Base-by-base conservation (phyloP, 2,329 filamentous ascomycete genomes). In the Lecanicillium sp. region DNA sequence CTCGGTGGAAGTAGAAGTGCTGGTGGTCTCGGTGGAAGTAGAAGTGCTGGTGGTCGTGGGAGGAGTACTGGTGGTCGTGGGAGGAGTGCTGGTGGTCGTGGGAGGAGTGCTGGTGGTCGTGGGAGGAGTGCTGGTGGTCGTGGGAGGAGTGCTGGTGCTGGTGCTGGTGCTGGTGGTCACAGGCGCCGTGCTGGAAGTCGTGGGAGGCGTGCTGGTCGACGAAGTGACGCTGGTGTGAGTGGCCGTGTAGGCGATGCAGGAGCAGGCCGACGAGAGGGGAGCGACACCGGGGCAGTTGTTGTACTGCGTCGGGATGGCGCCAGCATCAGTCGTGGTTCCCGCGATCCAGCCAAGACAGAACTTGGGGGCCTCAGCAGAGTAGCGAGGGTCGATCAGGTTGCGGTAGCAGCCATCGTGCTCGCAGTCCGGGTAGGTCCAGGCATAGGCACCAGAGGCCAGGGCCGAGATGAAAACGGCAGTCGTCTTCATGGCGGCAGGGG, bases 241-340 rank as follows among this genome's bases (percentile, higher is more conserved):
- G 36, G 60, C 55, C 36, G 62, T 62, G 55, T 67, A 66, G 48
- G 61, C 60, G 55, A 67, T 57, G 58, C 65, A 68, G 5, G 64
- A 67, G 60, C 66, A 68, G 37, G 63, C 65, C 35, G 66, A 68
- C 53, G 57, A 61, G 35, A 62, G 52, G 12, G 48, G 51, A 15
- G 52, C 56, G 44, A 61, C 55, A 32, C 44, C 50, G 20, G 41
- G 40, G 50, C 66, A 68, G 58, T 62, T 61, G 52, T 32, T 37
- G 53, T 58, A 67, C 39, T 63, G 52, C 8, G 58, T 53, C 5
- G 65, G 66, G 36, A 67, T 59, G 35, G 54, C 54, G 2, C 51
- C 40, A 24, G 56, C 37, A 36, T 56, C 57, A 20, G 59, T 63
- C 20, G 54, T 62, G 44, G 55, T 60, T 21, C 54, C 56, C 17